Evolutionary conservation across 23 red algal species (phyloP).

Genomic region (Porphyridium purpureum): DNA sequence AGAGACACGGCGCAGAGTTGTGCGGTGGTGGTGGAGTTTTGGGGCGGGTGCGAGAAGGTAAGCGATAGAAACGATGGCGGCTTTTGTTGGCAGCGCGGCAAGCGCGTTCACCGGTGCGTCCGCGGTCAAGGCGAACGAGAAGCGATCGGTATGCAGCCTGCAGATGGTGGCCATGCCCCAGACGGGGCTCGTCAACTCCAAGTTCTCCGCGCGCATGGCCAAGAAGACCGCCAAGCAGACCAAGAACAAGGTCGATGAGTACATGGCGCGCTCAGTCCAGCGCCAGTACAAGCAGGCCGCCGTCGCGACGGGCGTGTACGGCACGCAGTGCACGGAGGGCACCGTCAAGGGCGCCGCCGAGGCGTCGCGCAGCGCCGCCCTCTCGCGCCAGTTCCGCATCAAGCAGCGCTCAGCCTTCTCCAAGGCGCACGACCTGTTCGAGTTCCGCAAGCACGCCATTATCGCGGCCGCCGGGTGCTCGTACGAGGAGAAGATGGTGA

Average conservation of each 20-base stretch:
- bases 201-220: too few species aligned
- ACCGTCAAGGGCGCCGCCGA: slow-evolving; percentile 32
- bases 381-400: slow-evolving; percentile 16
- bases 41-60: too few species aligned
- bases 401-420: slow-evolving; percentile 10
- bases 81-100: too few species aligned
- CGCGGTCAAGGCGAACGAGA: too few species aligned
- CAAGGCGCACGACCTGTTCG: slow-evolving; percentile 20
- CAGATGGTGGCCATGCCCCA: too few species aligned
- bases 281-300: slow-evolving; percentile 25
- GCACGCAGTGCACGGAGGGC: slow-evolving; percentile 39
- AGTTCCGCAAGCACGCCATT: slow-evolving; percentile 22
- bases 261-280: slow-evolving; percentile 29
- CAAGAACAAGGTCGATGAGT: slow-evolving; percentile 18
- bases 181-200: too few species aligned
- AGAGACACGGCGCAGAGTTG: too few species aligned
- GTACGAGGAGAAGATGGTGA: slow-evolving; percentile 24
- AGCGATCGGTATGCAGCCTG: too few species aligned
- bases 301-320: slow-evolving; percentile 17
- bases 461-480: slow-evolving; percentile 17
- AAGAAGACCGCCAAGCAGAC: too few species aligned
- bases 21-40: too few species aligned
- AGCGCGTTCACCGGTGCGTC: too few species aligned
- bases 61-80: too few species aligned
- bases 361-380: slow-evolving; percentile 12